phyloP scores from a whole-genome alignment of 2,329 filamentous ascomycete genomes.

The Sclerotiophoma versabilis region DNA sequence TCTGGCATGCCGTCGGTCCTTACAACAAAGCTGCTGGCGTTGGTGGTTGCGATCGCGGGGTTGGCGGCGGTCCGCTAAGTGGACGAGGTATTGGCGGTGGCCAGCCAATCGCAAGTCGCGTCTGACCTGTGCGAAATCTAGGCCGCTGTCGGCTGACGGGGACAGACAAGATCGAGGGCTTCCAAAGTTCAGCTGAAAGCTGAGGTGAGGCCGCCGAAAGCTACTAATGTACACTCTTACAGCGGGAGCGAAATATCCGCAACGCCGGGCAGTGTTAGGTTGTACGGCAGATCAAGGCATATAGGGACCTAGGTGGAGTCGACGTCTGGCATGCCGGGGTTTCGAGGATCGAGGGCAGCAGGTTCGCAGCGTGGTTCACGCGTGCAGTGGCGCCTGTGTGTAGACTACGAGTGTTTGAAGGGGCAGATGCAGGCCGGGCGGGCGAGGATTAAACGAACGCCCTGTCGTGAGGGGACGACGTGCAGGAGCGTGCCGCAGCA shows the following conservation, averaged over 20 bases:
- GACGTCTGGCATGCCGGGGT: conserved; percentile 43
- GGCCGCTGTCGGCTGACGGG: conserved; percentile 21
- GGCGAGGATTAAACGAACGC: conserved; percentile 33
- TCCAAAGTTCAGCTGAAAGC: conserved; percentile 22
- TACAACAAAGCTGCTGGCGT: conserved; percentile 21
- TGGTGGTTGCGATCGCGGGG: conserved; percentile 40
- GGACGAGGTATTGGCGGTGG: conserved; percentile 33
- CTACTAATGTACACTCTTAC: conserved; percentile 38
- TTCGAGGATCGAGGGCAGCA: conserved; percentile 19
- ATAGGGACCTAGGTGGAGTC: conserved; percentile 46
- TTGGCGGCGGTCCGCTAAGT: conserved; percentile 39
- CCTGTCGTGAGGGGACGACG: conserved; percentile 21
- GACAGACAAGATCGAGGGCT: conserved; percentile 20
- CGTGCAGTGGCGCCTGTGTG: conserved; percentile 40
- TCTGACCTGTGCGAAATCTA: conserved; percentile 29
- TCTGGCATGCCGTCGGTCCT: conserved; percentile 63
- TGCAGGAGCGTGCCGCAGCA: conserved; percentile 42
- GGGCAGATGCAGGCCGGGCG: conserved; percentile 26
- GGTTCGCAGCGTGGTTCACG: conserved; percentile 48
- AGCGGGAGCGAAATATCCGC: conserved; percentile 46
- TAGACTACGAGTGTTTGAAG: conserved; percentile 33
- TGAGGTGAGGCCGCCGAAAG: conserved; percentile 26
- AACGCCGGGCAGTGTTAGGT: conserved; percentile 42
- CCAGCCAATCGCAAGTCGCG: conserved; percentile 36
- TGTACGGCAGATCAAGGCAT: conserved; percentile 48